Conservation (phyloP, 2,329 filamentous ascomycete genomes). For the Daldinia sp. region DNA sequence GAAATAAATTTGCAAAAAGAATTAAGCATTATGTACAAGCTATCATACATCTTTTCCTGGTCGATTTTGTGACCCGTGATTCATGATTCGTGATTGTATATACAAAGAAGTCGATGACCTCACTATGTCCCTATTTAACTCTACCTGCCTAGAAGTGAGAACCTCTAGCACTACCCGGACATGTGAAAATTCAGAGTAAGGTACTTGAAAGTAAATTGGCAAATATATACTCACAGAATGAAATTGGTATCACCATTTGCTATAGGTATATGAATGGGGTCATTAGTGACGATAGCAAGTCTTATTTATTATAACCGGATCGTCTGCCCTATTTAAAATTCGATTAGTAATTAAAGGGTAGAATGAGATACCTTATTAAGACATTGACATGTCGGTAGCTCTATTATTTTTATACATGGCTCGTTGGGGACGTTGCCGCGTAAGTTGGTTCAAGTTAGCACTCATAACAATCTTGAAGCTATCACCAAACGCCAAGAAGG, state of each 20-base stretch:
- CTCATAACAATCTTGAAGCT: constrained; percentile 19
- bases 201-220: neutral
- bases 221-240: neutral
- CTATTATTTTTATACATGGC: neutral
- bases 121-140: constrained; percentile 36
- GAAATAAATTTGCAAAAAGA: constrained; percentile 3
- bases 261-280: neutral
- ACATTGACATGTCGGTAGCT: neutral
- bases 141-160: neutral
- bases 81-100: constrained; percentile 45
- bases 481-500: constrained; percentile 30
- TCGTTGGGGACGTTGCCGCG: neutral
- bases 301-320: neutral
- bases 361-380: neutral
- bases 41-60: constrained; percentile 7
- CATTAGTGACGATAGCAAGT: neutral
- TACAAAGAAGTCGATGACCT: constrained; percentile 48
- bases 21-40: constrained; percentile 21
- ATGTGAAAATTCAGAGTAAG: neutral
- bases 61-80: constrained; percentile 18
- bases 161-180: neutral
- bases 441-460: constrained; percentile 27
- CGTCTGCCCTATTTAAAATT: neutral
- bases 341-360: neutral
- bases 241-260: neutral